Base-by-base conservation (phyloP, 805 yeast genomes). In the Saccharomycopsis selenospora region DNA sequence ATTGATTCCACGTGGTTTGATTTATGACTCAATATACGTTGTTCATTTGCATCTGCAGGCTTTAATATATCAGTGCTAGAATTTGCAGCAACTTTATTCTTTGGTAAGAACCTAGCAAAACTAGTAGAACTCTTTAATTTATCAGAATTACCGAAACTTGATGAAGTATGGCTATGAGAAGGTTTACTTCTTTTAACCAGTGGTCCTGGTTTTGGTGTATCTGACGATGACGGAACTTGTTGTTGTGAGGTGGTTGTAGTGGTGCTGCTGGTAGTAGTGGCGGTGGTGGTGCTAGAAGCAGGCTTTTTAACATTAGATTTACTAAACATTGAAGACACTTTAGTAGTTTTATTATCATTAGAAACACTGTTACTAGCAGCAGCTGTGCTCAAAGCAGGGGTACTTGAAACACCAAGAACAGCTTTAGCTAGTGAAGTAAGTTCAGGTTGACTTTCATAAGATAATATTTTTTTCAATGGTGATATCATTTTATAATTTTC, bases 81-180 rank as follows among this genome's bases (percentile, higher is more conserved):
- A 11, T 30, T 17, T 27, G 18, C 24, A 17, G 49, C 23, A 26
- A 45, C 10, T n/a, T 30, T 17, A 7, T 17, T 7, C 23, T 42
- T 51, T 13, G 47, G 47, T 23, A 49, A 46, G 17, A 49, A 49
- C 23, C 47, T 22, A 23, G 52, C 52, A 46, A 49, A 49, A n/a
- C 49, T 41, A 3, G 52, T 25, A 3, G 52, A 42, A 13, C n/a
- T 28, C 17, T 43, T 38, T 4, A 40, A 14, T 25, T 38, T 25
- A 23, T 48, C 48, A 7, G 43, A 17, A 23, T 40, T 27, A 27
- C 43, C 44, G 42, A 23, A 27, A 24, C 36, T 38, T 17, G 51
- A 47, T 2, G 38, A 25, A 13, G 36, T 50, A 28, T 51, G 51
- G 17, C 24, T n/a, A 30, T 49, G 52, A 29, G 51, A 22, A 3